Conservation (phyloP, 2,329 filamentous ascomycete genomes). For the Akanthomyces dipterigenus region DNA sequence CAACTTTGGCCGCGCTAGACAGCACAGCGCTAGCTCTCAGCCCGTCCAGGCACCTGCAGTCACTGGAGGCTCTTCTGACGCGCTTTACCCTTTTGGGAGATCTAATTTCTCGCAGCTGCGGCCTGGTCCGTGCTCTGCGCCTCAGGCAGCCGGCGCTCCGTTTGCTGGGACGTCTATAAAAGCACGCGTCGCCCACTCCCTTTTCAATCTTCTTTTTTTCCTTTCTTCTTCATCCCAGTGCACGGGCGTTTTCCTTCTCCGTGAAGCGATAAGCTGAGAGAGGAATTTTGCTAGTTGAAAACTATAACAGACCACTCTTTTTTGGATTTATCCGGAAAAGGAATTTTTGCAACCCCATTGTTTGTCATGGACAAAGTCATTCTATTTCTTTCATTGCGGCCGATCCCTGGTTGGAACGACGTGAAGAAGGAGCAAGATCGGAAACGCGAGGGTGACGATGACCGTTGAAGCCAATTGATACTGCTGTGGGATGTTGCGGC, state of each 20-base stretch:
- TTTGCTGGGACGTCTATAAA: slow-evolving; percentile 27
- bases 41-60: neutral
- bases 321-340: slow-evolving; percentile 59
- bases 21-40: neutral
- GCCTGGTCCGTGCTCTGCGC: slow-evolving; percentile 2
- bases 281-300: slow-evolving; percentile 87
- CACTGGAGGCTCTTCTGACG: neutral
- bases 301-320: slow-evolving; percentile 67
- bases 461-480: neutral
- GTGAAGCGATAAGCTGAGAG: slow-evolving; percentile 64
- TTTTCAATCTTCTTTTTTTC: slow-evolving; percentile 30
- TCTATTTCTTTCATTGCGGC: slow-evolving; percentile 36
- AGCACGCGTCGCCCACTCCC: slow-evolving; percentile 14
- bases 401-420: slow-evolving; percentile 25
- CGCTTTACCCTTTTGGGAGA: neutral
- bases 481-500: too few species aligned
- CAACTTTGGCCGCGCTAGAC: neutral
- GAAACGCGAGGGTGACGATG: neutral
- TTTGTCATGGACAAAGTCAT: slow-evolving; percentile 17
- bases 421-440: slow-evolving; percentile 31
- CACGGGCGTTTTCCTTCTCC: slow-evolving; percentile 58
- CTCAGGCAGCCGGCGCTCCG: slow-evolving; percentile 4
- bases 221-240: slow-evolving; percentile 51
- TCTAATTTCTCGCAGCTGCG: neutral
- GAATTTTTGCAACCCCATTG: slow-evolving; percentile 59